Evolutionary conservation across 1,284 basidiomycete genomes (phyloP).

Genomic region (Apiotrichum sp.): DNA sequence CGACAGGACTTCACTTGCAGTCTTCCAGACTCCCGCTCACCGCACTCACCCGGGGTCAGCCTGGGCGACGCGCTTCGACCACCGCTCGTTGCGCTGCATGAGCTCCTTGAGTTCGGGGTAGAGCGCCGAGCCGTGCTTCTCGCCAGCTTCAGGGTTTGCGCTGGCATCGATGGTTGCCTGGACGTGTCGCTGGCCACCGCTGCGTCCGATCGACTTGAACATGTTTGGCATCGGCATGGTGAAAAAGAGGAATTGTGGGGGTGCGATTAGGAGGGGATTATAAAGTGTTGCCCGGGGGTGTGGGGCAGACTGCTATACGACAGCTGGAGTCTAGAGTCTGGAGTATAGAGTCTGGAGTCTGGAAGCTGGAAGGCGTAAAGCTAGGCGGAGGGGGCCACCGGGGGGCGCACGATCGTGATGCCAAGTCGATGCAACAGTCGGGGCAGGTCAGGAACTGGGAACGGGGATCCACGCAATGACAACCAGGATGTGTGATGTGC

Average conservation of each 20-base stretch:
- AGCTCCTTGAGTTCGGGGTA: slow-evolving; percentile 18
- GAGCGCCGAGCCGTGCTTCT: slow-evolving; percentile 4
- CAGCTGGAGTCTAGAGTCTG: no score
- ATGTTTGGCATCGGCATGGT: slow-evolving; percentile 4
- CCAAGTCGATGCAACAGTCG: no score
- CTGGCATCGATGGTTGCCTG: background rate
- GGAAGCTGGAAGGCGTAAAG: no score
- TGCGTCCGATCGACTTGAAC: slow-evolving; percentile 1
- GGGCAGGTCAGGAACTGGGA: no score
- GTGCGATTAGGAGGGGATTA: background rate
- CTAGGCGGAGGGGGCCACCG: no score
- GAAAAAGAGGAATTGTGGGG: background rate
- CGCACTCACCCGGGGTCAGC: slow-evolving; percentile 11
- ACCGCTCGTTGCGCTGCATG: slow-evolving; percentile 18
- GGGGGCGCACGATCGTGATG: no score
- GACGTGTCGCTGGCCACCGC: background rate
- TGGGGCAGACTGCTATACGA: no score
- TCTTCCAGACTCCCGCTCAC: background rate
- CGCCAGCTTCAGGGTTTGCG: background rate
- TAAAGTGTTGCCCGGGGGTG: background rate
- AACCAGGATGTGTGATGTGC: no score
- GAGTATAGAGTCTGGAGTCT: no score
- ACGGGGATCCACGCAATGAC: no score
- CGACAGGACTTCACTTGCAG: no score
- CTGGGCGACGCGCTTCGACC: slow-evolving; percentile 10